These are phyloP conservation scores for Ceratobasidium sp. DNA, from an alignment of 1,284 basidiomycete genomes.

Conservation along the genomic window DNA sequence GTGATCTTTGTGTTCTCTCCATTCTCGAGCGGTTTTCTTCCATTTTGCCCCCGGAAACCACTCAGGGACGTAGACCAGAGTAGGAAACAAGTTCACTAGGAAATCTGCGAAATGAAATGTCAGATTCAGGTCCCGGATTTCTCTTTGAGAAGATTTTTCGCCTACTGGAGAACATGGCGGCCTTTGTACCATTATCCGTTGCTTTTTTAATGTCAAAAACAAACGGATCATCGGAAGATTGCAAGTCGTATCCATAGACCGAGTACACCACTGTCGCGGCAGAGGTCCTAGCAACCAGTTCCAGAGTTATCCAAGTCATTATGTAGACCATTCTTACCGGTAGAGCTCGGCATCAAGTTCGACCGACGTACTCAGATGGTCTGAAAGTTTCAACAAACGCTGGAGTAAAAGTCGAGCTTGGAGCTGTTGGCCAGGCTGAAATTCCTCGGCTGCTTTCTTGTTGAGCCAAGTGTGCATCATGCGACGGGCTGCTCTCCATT, in stretches of 20 bases:
- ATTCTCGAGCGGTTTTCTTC: slow-evolving; percentile 27
- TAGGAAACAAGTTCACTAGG: slow-evolving; percentile 27
- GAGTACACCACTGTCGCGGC: slow-evolving; percentile 4
- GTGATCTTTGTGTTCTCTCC: slow-evolving; percentile 26
- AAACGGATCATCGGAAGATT: slow-evolving; percentile 20
- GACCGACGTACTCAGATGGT: neutral
- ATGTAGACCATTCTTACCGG: neutral
- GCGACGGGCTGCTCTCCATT: slow-evolving; percentile 52
- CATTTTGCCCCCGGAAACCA: slow-evolving; percentile 45
- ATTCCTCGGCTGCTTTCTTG: slow-evolving; percentile 47
- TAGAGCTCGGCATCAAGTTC: slow-evolving; percentile 1
- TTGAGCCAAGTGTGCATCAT: slow-evolving; percentile 53
- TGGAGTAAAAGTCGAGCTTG: slow-evolving; percentile 17
- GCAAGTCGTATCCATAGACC: slow-evolving; percentile 15
- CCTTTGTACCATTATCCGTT: slow-evolving; percentile 12
- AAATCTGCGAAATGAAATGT: neutral
- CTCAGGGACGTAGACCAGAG: slow-evolving; percentile 34
- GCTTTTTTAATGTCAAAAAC: slow-evolving; percentile 2
- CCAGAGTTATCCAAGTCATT: neutral
- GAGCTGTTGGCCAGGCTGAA: slow-evolving; percentile 49
- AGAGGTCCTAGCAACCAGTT: neutral
- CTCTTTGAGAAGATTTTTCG: neutral
- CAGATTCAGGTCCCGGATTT: neutral
- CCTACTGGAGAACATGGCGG: neutral
- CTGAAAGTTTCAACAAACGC: slow-evolving; percentile 17